A percentile compares a stretch with the other conserved stretches of the same genome.
Conservation (phyloP, 176 grass and related monocot species). For the Alloteropsis semialata region DNA sequence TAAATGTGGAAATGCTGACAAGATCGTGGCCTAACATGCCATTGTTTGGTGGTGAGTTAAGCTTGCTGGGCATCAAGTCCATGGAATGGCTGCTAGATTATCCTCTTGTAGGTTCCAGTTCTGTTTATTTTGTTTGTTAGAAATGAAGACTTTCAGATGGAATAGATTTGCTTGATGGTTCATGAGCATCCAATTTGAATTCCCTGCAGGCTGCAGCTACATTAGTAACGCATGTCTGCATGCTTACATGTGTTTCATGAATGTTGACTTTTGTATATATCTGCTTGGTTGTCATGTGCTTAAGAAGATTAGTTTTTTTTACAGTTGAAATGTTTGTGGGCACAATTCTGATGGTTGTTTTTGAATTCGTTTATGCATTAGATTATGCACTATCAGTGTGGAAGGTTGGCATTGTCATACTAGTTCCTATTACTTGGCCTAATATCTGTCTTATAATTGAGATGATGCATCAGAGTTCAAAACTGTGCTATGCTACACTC, state of each 20-base stretch:
- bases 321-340: too few relatives aligned
- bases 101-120: neutral
- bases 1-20: neutral
- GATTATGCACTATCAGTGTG: neutral
- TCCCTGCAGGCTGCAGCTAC: neutral
- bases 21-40: neutral
- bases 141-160: neutral
- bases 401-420: neutral
- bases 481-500: neutral
- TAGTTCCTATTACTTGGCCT: neutral
- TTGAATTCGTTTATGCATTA: neutral
- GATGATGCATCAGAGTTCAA: neutral
- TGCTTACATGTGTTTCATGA: neutral
- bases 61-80: neutral
- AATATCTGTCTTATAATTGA: neutral
- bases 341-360: neutral
- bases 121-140: neutral
- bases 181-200: neutral
- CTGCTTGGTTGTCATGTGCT: neutral
- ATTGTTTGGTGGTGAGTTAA: neutral
- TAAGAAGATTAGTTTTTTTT: neutral
- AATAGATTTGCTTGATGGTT: neutral
- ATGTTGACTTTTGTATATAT: neutral
- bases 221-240: neutral
- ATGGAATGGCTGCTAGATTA: neutral